Base-by-base conservation (phyloP, 2,329 filamentous ascomycete species). In the Pyricularia sp. region DNA sequence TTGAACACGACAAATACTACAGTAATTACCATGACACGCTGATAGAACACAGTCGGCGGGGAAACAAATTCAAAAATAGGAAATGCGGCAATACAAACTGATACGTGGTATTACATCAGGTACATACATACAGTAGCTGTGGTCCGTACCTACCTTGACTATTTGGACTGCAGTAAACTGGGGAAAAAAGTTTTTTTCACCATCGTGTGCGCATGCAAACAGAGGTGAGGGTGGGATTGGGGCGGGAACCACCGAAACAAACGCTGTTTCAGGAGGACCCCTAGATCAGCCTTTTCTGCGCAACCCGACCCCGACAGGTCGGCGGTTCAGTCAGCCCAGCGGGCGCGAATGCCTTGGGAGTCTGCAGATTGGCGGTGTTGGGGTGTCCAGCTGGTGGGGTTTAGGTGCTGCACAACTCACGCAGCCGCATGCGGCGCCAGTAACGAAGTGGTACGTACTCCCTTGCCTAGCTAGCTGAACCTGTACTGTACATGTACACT, bases 261-360 rank as follows among this genome's bases (percentile, higher is more conserved):
- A 61, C 58, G 58, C 25, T 61, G 58, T 61, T 61, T 61, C 58
- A 61, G 58, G 58, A 61, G 58, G 58, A 26, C n/a, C 58, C 58
- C 58, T 61, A 61, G 58, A 61, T 61, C 58, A 61, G 58, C 58
- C 58, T 61, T 59, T 61, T 61, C 58, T 61, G 58, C 58, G 58
- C 58, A 61, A 61, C 58, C n/a, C 58, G 23, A 25, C n/a, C 55
- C n/a, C 23, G 55, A 59, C 55, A 10, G 23, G 58, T 26, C 25
- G 58, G 58, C n/a, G 25, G 25, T 25, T 26, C n/a, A 61, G 58
- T 61, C 58, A 61, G 58, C 58, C 58, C 58, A 61, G n/a, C 23
- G 58, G 58, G 58, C n/a, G 58, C 58, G n/a, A 61, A 23, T 61
- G 25, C 58, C 25, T 50, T 50, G 42, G 42, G 42, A 50, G 42